Percentiles rank a stretch among this genome's conserved stretches.
Evolutionary conservation across 2,329 filamentous ascomycete genomes (phyloP).

Genomic region (Epichloe sibirici): DNA sequence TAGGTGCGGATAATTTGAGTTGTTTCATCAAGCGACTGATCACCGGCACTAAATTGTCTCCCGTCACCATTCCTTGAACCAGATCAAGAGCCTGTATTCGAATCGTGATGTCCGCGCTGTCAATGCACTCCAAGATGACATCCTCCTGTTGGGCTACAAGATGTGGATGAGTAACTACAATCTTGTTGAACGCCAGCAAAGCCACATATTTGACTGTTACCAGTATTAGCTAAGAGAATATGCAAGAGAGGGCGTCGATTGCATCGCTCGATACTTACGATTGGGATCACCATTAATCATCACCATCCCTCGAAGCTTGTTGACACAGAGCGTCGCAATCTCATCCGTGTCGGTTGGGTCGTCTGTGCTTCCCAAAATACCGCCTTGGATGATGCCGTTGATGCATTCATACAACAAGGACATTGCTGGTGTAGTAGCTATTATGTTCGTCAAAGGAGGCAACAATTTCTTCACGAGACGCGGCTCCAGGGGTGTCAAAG

Average conservation of each 20-base stretch:
- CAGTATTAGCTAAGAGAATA: conserved; percentile 1
- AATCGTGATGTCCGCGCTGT: conserved; percentile 92
- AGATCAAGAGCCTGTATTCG: conserved; percentile 84
- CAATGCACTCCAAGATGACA: conserved; percentile 91
- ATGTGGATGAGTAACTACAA: conserved; percentile 76
- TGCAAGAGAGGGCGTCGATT: neutral
- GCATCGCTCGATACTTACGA: conserved; percentile 39
- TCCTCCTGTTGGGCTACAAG: conserved; percentile 89
- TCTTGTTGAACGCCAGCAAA: conserved; percentile 87
- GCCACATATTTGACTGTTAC: conserved; percentile 86
- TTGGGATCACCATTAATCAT: conserved; percentile 90
- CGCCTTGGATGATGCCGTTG: conserved; percentile 94
- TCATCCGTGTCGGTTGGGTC: conserved; percentile 76
- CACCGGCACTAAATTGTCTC: conserved; percentile 71
- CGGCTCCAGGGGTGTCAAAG: conserved; percentile 82
- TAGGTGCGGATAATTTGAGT: conserved; percentile 53
- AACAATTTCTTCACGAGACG: conserved; percentile 82
- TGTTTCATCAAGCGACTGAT: conserved; percentile 83
- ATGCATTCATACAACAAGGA: conserved; percentile 98
- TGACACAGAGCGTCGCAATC: conserved; percentile 83
- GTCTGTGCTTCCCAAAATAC: conserved; percentile 74
- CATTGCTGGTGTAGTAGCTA: conserved; percentile 92
- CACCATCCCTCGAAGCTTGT: conserved; percentile 87
- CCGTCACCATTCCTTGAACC: conserved; percentile 85
- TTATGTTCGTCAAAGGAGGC: conserved; percentile 82